phyloP scores from a whole-genome alignment of 148 eudicot genomes.

The Camellia lanceoleosa region DNA sequence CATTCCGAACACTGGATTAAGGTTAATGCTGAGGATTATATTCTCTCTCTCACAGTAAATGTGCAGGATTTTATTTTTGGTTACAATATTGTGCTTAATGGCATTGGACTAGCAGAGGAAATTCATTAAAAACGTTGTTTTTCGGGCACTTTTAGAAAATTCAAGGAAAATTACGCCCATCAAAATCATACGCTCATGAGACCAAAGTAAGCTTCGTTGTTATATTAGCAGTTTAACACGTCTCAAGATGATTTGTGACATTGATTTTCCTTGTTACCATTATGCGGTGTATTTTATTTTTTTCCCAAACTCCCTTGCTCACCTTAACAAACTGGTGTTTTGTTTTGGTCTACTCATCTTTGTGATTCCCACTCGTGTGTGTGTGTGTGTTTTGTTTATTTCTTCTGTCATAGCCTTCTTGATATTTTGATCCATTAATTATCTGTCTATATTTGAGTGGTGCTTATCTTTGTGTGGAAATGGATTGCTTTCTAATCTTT shows the following conservation, averaged over 20 bases:
- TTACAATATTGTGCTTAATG: not conserved
- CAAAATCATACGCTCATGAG: constrained; percentile 54
- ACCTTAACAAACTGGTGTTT: constrained; percentile 1
- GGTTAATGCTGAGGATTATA: not conserved
- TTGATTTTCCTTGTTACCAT: not conserved
- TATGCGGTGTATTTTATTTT: not conserved
- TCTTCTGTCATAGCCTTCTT: too few relatives aligned
- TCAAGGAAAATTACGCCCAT: constrained; percentile 66
- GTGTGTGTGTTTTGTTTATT: too few relatives aligned
- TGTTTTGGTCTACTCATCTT: constrained; percentile 2
- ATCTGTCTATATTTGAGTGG: not conserved
- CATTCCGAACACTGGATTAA: not conserved
- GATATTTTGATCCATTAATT: too few relatives aligned
- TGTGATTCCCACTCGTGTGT: not conserved
- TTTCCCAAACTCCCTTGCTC: not conserved
- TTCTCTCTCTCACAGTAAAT: not conserved
- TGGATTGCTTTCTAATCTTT: not conserved
- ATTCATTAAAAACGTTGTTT: not conserved
- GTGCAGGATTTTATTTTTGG: not conserved
- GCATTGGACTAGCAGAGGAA: constrained; percentile 11
- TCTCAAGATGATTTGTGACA: not conserved
- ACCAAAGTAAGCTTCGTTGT: constrained; percentile 52
- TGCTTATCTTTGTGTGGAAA: not conserved
- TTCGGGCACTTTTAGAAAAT: constrained; percentile 83
- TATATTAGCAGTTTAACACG: not conserved